Percentiles rank a stretch among this genome's conserved stretches.
Evolutionary conservation across 2,329 filamentous ascomycete genomes (phyloP).

Genomic region (Cercospora berteroae): DNA sequence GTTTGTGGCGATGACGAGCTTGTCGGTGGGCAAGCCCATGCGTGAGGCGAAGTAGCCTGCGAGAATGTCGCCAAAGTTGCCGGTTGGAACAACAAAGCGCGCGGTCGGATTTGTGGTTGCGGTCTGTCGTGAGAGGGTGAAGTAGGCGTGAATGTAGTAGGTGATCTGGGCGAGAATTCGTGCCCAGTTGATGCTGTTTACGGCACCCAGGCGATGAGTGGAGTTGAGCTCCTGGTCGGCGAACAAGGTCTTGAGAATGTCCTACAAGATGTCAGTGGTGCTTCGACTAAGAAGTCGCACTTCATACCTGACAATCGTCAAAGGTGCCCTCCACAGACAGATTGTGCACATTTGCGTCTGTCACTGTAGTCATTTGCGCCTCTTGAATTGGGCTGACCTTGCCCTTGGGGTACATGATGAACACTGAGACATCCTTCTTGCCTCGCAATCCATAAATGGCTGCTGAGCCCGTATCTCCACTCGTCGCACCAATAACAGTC

Average conservation of each 20-base stretch:
- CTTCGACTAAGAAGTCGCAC: neutral
- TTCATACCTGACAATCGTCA: constrained; percentile 82
- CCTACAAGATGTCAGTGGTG: constrained; percentile 46
- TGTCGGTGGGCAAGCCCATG: constrained; percentile 85
- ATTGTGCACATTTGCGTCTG: constrained; percentile 90
- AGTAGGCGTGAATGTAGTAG: constrained; percentile 96
- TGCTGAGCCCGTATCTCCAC: constrained; percentile 85
- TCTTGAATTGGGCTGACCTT: constrained; percentile 90
- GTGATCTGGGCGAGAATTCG: constrained; percentile 94
- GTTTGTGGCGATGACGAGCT: constrained; percentile 90
- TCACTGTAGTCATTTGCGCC: constrained; percentile 92
- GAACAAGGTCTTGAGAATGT: constrained; percentile 92
- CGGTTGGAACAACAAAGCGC: constrained; percentile 86
- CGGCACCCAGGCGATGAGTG: constrained; percentile 79
- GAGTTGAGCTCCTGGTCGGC: constrained; percentile 80
- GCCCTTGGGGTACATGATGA: constrained; percentile 90
- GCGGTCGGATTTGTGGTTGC: constrained; percentile 66
- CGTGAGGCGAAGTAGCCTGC: constrained; percentile 87
- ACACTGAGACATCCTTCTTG: constrained; percentile 95
- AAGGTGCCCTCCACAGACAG: constrained; percentile 86
- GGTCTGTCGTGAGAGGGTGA: constrained; percentile 65
- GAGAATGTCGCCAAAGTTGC: constrained; percentile 95
- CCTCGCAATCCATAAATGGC: constrained; percentile 93
- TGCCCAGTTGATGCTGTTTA: constrained; percentile 97
- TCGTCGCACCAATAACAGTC: constrained; percentile 82